Evolutionary conservation across 495 filamentous ascomycete genomes (phyloP), one percentile per base, ranked within the genome.

Genomic region (Penicillium macrosclerotiorum): DNA sequence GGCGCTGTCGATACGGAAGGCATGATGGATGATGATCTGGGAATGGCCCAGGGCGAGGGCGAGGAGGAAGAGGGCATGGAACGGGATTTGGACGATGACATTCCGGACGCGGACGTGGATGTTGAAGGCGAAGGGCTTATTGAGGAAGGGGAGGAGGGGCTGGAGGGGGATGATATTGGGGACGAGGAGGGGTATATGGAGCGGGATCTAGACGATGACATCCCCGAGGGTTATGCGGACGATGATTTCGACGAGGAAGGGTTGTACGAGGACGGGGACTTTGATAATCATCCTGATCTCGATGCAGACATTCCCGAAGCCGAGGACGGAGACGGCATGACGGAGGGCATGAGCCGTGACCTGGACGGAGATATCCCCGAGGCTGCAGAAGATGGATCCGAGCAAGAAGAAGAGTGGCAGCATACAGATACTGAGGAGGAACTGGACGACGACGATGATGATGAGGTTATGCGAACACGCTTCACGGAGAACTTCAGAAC

Each of bases 361-460:
- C 42, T 74, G 36, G 71, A 75, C 34, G 67, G 67, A 40, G 71
- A 73, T 39, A 67, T 74, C 17, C 70, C 72, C 17, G 69, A 71
- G 44, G 70, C 71, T 14, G 60, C 49, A 8, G 62, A 66, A 23
- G 44, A 59, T 29, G 66, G 42, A 0, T 59, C 46, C 6, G 62
- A 58, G 13, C 54, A 68, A 37, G 63, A 64, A 36, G 72, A 64
- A n/a, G 68, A 72, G 57, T 76, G 72, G 72, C 72, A 76, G 48
- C 89, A 95, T 55, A 95, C 89, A 16, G 89, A 95, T 66, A 89
- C 87, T 5, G 88, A 92, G 51, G 78, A 75, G n/a, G 81, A 84
- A 44, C 64, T 86, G 16, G 78, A 77, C 23, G 73, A 74, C 19
- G 64, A 69, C 4, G 61, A 67, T 18, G 64, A 70, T 8, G 59